Evolutionary conservation across 2,329 filamentous ascomycete species (phyloP), one percentile per base, ranked within the genome.

Genomic region (Apiospora rasikravindrae): DNA sequence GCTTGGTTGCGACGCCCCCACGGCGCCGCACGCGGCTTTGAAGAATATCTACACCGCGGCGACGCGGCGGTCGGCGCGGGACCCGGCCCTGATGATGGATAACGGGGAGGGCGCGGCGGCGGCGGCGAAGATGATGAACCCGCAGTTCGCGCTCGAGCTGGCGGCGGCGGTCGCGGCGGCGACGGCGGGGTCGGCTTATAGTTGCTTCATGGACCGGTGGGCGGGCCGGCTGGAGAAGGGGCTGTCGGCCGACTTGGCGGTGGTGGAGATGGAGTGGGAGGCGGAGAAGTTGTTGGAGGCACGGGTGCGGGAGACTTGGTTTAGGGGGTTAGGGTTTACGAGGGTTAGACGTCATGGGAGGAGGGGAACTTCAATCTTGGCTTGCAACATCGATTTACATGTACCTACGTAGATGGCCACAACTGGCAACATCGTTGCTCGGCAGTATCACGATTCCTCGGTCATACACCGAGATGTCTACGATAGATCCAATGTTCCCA

Each of bases 11-110:
- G 85, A 87, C 73, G 81, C 84, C 1, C 85, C 85, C 0, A 87
- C 85, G 2, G 85, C 85, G 8, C 85, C 85, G 6, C 81, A 85
- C 72, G 79, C 77, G 22, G 82, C 84, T 13, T 77, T 86, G 13
- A 76, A 74, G n/a, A 86, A 86, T 73, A 66, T 84, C 37, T 86
- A 87, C 77, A 82, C 84, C 51, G 85, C 85, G 22, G 84, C 84
- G 29, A 87, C 85, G 44, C 70, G 83, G 78, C 72, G 81, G 77
- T 77, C 82, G 0, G 88, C 87, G 19, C 76, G 78, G 33, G 78
- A 86, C 71, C 83, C 82, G 4, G 77, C 80, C 1, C 67, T 77
- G 6, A 14, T 2, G 40, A 10, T 11, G 8, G 40, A 42, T 7
- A 10, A 42, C 2, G 40, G 13, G 10, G 40, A 14, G 3, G 29